A percentile compares a stretch with the other conserved stretches of the same genome.
These are phyloP conservation scores for Epichloe amarillans DNA, from an alignment of 2,329 filamentous ascomycete species.

Conservation along the genomic window DNA sequence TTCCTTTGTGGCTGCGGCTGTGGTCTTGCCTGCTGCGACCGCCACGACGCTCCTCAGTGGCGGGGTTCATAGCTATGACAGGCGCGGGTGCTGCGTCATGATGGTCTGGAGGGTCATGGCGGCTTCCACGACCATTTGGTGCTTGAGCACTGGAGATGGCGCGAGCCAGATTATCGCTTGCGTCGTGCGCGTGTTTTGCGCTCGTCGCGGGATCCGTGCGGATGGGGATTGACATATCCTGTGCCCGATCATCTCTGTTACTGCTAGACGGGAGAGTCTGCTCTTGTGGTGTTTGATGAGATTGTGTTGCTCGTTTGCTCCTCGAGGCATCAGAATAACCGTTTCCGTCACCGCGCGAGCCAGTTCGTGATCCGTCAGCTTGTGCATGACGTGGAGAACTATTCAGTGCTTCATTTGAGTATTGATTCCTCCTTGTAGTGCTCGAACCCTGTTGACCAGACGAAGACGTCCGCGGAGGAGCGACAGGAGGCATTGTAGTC, in stretches of 20 bases:
- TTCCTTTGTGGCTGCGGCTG: constrained; percentile 42
- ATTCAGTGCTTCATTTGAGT: constrained; percentile 30
- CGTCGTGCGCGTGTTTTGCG: constrained; percentile 54
- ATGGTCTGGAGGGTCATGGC: constrained; percentile 16
- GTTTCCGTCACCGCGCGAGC: constrained; percentile 20
- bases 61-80: constrained; percentile 28
- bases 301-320: constrained; percentile 16
- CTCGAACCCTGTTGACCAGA: constrained; percentile 42
- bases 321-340: constrained; percentile 17
- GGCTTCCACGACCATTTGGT: constrained; percentile 14
- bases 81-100: constrained; percentile 34
- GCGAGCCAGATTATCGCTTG: constrained; percentile 66
- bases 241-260: constrained; percentile 26
- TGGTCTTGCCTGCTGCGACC: constrained; percentile 48
- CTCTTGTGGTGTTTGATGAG: constrained; percentile 20
- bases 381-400: constrained; percentile 29
- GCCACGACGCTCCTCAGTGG: constrained; percentile 34
- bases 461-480: constrained; percentile 69
- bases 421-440: constrained; percentile 31
- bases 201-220: constrained; percentile 29
- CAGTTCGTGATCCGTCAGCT: constrained; percentile 22
- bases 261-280: constrained; percentile 25
- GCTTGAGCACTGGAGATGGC: constrained; percentile 37
- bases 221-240: constrained; percentile 29
- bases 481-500: constrained; percentile 52